phyloP scores from a whole-genome alignment of 108 stramenopile genomes.

The Nitzschia sp. region DNA sequence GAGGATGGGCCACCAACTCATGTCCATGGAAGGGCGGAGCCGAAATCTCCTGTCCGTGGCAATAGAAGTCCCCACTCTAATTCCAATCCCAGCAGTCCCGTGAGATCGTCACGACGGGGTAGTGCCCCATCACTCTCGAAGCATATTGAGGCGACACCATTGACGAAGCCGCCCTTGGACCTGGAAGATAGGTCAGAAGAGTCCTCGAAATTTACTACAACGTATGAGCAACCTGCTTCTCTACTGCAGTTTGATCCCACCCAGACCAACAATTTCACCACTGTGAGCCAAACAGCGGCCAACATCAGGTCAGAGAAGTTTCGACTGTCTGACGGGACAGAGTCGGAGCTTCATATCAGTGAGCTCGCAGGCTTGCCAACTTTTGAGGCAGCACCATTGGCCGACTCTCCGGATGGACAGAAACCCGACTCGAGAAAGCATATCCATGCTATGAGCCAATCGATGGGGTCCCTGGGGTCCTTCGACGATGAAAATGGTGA shows the following conservation, averaged over 20 bases:
- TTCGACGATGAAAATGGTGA: background rate
- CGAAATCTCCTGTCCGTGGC: background rate
- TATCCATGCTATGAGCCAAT: background rate
- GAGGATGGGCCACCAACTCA: background rate
- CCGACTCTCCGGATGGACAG: too few relatives aligned
- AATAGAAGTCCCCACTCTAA: background rate
- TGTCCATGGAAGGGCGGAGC: background rate
- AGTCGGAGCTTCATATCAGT: conserved; percentile 25
- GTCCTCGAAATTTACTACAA: conserved; percentile 4
- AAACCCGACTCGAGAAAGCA: too few relatives aligned
- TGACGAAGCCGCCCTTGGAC: background rate
- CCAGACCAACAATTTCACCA: conserved; percentile 3
- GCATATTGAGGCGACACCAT: conserved; percentile 5
- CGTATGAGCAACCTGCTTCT: conserved; percentile 7
- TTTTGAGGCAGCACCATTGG: conserved; percentile 8
- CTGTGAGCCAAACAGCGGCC: conserved; percentile 17
- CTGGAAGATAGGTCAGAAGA: conserved; percentile 11
- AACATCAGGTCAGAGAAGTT: conserved; percentile 18
- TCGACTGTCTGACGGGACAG: conserved; percentile 19
- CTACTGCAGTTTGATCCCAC: conserved; percentile 36
- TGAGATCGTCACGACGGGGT: background rate
- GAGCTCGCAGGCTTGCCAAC: conserved; percentile 32
- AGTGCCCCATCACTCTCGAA: conserved; percentile 3
- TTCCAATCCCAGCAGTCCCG: conserved; percentile 13
- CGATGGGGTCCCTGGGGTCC: background rate